Evolutionary conservation across 2,329 filamentous ascomycete genomes (phyloP).

Genomic region (Scorias spongiosa): DNA sequence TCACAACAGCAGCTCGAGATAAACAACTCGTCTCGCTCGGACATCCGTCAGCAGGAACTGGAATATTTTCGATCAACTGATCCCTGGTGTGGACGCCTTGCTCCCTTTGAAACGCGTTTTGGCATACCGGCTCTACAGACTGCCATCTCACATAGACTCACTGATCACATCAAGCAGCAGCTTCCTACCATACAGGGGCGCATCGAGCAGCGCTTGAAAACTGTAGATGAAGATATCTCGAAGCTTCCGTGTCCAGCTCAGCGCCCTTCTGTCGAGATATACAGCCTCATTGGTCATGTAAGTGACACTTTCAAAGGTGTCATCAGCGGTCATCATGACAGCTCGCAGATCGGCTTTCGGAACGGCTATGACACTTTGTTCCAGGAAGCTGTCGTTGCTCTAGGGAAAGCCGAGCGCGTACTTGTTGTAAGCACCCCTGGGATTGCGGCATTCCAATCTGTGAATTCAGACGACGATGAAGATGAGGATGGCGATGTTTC

Average conservation of each 20-base stretch:
- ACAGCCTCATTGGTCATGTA: slow-evolving; percentile 40
- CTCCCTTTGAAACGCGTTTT: slow-evolving; percentile 28
- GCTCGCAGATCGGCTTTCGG: slow-evolving; percentile 24
- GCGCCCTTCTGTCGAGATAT: slow-evolving; percentile 51
- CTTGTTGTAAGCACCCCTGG: slow-evolving; percentile 13
- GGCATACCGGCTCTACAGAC: slow-evolving; percentile 37
- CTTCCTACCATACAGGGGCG: slow-evolving; percentile 27
- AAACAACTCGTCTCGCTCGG: slow-evolving; percentile 25
- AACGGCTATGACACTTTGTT: slow-evolving; percentile 31
- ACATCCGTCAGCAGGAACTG: slow-evolving; percentile 35
- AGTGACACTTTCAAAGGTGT: slow-evolving; percentile 37
- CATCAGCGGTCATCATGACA: slow-evolving; percentile 13
- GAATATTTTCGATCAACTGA: slow-evolving; percentile 31
- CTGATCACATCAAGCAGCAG: slow-evolving; percentile 28
- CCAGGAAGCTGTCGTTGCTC: slow-evolving; percentile 32
- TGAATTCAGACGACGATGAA: slow-evolving; percentile 7
- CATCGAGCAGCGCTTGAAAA: slow-evolving; percentile 31
- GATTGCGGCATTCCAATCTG: background rate
- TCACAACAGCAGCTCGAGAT: slow-evolving; percentile 34
- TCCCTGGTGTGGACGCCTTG: slow-evolving; percentile 33
- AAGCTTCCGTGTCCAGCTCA: slow-evolving; percentile 46
- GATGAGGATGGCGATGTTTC: slow-evolving; percentile 1
- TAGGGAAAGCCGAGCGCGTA: slow-evolving; percentile 17
- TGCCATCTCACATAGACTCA: slow-evolving; percentile 33
- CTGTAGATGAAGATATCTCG: slow-evolving; percentile 40